These are phyloP conservation scores for Botrytis pseudocinerea DNA, from an alignment of 2,329 filamentous ascomycete species.

Conservation along the genomic window DNA sequence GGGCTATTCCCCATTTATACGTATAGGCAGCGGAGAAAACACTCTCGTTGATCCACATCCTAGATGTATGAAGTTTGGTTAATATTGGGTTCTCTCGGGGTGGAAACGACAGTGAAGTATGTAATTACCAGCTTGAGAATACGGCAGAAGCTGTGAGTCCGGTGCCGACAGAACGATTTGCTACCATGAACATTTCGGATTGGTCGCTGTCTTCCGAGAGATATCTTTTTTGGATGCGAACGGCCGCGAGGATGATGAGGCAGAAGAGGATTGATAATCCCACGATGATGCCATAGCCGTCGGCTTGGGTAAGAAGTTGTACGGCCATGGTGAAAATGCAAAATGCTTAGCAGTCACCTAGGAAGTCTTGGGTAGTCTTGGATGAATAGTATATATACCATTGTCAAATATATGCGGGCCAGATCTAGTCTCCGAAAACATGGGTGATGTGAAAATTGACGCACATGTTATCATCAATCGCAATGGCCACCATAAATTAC, in stretches of 20 bases:
- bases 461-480: slow-evolving; percentile 3
- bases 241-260: slow-evolving; percentile 48
- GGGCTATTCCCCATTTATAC: slow-evolving; percentile 70
- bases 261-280: slow-evolving; percentile 51
- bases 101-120: too few relatives aligned
- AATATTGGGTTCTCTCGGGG: not conserved
- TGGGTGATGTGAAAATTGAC: slow-evolving; percentile 2
- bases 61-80: not conserved
- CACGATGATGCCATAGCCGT: slow-evolving; percentile 50
- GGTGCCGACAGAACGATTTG: slow-evolving; percentile 30
- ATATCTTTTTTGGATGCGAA: slow-evolving; percentile 48
- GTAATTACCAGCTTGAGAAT: slow-evolving; percentile 24
- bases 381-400: not conserved
- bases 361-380: not conserved
- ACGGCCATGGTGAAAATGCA: not conserved
- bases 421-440: not conserved
- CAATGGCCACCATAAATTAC: too few relatives aligned
- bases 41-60: slow-evolving; percentile 48
- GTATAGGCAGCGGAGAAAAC: slow-evolving; percentile 43
- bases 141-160: slow-evolving; percentile 29
- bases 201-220: slow-evolving; percentile 47
- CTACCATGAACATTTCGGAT: slow-evolving; percentile 44
- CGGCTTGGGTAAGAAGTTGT: slow-evolving; percentile 8
- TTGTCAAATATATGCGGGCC: not conserved
- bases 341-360: not conserved